phyloP scores from a whole-genome alignment of 805 yeast species.

The Saccharomycopsis babjevae region DNA sequence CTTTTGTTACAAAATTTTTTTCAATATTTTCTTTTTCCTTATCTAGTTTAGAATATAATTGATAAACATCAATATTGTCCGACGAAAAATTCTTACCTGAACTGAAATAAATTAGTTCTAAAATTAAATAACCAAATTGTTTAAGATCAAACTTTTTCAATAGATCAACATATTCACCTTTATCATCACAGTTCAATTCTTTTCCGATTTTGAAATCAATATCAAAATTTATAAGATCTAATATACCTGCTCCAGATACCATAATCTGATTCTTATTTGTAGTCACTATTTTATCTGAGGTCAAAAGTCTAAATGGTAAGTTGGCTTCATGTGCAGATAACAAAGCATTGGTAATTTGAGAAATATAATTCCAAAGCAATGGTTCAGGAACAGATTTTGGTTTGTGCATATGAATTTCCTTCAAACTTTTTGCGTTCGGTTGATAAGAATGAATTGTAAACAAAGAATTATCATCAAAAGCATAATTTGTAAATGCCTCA shows the following conservation, averaged over 20 bases:
- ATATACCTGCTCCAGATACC: conserved; percentile 58
- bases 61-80: not conserved
- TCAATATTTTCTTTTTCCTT: conserved; percentile 8
- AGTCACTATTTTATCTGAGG: conserved; percentile 60
- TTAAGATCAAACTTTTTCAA: conserved; percentile 47
- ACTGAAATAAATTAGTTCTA: conserved; percentile 31
- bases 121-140: conserved; percentile 49
- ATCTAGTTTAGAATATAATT: not conserved
- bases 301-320: conserved; percentile 51
- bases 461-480: conserved; percentile 73
- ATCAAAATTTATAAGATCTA: conserved; percentile 49
- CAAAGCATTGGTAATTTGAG: conserved; percentile 66
- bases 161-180: conserved; percentile 17
- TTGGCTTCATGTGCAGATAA: conserved; percentile 54
- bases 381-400: conserved; percentile 29
- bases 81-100: not conserved
- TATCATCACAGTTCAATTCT: not conserved
- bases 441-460: conserved; percentile 76
- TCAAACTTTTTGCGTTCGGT: conserved; percentile 64
- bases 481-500: conserved; percentile 80
- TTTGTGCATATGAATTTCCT: conserved; percentile 51
- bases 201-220: conserved; percentile 19
- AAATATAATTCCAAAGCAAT: conserved; percentile 62
- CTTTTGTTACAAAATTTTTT: not conserved
- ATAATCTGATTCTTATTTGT: conserved; percentile 60